These are phyloP conservation scores for Monilinia fructigena DNA, from an alignment of 2,329 filamentous ascomycete species.

Conservation along the genomic window DNA sequence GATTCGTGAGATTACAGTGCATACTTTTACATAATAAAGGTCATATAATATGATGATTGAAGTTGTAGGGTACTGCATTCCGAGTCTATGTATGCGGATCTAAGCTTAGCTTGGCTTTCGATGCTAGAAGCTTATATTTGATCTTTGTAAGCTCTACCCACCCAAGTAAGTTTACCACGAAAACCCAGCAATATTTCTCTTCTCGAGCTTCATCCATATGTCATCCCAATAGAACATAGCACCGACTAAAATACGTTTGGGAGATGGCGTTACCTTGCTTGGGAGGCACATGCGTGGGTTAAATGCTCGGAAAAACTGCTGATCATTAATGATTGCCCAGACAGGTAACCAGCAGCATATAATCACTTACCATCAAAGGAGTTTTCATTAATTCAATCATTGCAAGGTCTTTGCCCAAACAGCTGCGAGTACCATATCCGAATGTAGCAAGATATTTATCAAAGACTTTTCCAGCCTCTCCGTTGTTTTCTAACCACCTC, in stretches of 20 bases:
- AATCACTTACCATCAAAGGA: slow-evolving; percentile 14
- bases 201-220: slow-evolving; percentile 18
- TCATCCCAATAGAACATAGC: slow-evolving; percentile 22
- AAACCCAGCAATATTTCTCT: slow-evolving; percentile 13
- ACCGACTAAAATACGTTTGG: slow-evolving; percentile 18
- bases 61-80: neutral
- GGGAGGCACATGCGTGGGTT: slow-evolving; percentile 9
- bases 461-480: slow-evolving; percentile 14
- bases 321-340: neutral
- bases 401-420: slow-evolving; percentile 20
- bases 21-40: neutral
- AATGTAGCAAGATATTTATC: slow-evolving; percentile 22
- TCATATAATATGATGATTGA: neutral
- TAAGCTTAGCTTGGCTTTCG: slow-evolving; percentile 3
- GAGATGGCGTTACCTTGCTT: slow-evolving; percentile 18
- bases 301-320: slow-evolving; percentile 20
- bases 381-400: slow-evolving; percentile 21
- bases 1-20: neutral
- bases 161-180: neutral
- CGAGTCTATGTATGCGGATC: neutral
- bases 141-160: neutral
- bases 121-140: neutral
- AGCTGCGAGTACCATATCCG: slow-evolving; percentile 20
- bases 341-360: neutral
- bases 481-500: slow-evolving; percentile 19